These are phyloP conservation scores for Hypsizygus marmoreus DNA, from an alignment of 768 basidiomycete species.

Conservation along the genomic window DNA sequence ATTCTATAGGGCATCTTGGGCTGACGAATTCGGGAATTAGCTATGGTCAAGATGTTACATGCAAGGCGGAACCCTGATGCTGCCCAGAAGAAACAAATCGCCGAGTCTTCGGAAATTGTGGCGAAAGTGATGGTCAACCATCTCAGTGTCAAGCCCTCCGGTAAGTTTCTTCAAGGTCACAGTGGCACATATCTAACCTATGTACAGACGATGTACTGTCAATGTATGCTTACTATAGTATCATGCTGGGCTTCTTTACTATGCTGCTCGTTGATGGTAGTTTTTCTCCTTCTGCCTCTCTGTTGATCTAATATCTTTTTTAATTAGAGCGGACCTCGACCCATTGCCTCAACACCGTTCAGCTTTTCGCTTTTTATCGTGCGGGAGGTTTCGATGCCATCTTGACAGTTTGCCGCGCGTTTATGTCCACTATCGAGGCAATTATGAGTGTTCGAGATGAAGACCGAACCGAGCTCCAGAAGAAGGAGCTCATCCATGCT, in stretches of 20 bases:
- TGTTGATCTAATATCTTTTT: slow-evolving; percentile 9
- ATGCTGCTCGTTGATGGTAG: slow-evolving; percentile 52
- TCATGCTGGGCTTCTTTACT: slow-evolving; percentile 47
- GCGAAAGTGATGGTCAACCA: slow-evolving; percentile 76
- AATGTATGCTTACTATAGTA: slow-evolving; percentile 47
- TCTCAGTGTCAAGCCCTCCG: slow-evolving; percentile 50
- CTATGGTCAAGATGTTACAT: slow-evolving; percentile 86
- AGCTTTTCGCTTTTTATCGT: slow-evolving; percentile 74
- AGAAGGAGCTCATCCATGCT: slow-evolving; percentile 72
- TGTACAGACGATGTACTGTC: slow-evolving; percentile 31
- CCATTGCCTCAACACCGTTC: slow-evolving; percentile 78
- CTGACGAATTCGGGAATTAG: slow-evolving; percentile 36
- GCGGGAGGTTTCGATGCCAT: slow-evolving; percentile 70
- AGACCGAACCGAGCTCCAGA: slow-evolving; percentile 55
- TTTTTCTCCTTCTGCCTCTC: slow-evolving; percentile 11
- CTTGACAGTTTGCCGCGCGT: slow-evolving; percentile 55
- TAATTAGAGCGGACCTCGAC: slow-evolving; percentile 70
- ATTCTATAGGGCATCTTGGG: not conserved
- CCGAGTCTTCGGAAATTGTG: slow-evolving; percentile 65
- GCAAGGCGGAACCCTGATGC: slow-evolving; percentile 76
- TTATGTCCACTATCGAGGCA: slow-evolving; percentile 59
- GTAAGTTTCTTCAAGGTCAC: slow-evolving; percentile 40
- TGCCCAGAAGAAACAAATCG: slow-evolving; percentile 76
- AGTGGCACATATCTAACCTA: not conserved
- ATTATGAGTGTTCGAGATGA: slow-evolving; percentile 52